These are phyloP conservation scores for Malus hybrid DNA, from an alignment of 331 rosid genomes.

Conservation along the genomic window DNA sequence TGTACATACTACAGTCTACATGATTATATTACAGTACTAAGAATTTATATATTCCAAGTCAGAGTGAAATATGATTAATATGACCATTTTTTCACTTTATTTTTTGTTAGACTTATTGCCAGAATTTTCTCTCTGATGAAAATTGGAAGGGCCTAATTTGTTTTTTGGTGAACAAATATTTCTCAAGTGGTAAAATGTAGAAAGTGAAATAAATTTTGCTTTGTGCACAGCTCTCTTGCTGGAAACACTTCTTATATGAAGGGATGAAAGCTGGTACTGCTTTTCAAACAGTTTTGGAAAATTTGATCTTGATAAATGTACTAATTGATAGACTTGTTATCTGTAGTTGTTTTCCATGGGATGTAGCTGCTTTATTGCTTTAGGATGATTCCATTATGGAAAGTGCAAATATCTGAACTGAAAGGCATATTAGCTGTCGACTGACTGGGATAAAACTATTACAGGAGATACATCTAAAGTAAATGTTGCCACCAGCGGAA, in stretches of 20 bases:
- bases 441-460: slow-evolving; percentile 33
- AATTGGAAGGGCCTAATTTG: background rate
- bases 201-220: slow-evolving; percentile 19
- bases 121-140: slow-evolving; percentile 8
- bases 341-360: slow-evolving; percentile 22
- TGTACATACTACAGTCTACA: too few relatives aligned
- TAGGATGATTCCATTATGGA: slow-evolving; percentile 26
- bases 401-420: slow-evolving; percentile 14
- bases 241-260: slow-evolving; percentile 23
- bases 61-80: background rate
- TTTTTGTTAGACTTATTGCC: slow-evolving; percentile 5
- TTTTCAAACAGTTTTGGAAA: slow-evolving; percentile 21
- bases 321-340: slow-evolving; percentile 25
- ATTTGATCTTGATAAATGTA: slow-evolving; percentile 26
- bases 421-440: slow-evolving; percentile 33
- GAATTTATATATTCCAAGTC: slow-evolving; percentile 11
- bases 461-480: slow-evolving; percentile 53
- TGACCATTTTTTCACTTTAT: background rate
- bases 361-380: slow-evolving; percentile 24
- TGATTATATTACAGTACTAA: background rate
- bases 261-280: slow-evolving; percentile 23
- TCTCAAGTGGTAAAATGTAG: slow-evolving; percentile 13
- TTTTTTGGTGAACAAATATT: slow-evolving; percentile 8
- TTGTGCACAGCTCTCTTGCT: slow-evolving; percentile 22
- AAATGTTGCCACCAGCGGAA: slow-evolving; percentile 35